Percentiles rank a stretch among this genome's conserved stretches.
These are phyloP conservation scores for Pyronema domesticum DNA, from an alignment of 495 filamentous ascomycete genomes.

Conservation along the genomic window DNA sequence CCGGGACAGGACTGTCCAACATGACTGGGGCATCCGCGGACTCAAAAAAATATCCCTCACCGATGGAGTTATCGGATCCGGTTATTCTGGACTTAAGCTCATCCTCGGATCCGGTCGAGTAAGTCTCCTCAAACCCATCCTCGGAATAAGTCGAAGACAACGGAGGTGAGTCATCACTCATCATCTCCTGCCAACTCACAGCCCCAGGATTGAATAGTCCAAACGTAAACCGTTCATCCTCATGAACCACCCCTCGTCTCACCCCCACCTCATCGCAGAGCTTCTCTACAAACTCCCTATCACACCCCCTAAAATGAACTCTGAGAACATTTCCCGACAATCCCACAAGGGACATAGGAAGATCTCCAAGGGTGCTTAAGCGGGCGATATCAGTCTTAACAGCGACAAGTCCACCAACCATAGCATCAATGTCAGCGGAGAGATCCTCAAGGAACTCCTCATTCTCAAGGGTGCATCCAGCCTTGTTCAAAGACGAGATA, in stretches of 20 bases:
- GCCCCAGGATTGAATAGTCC: slow-evolving; percentile 4
- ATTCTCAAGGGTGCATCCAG: slow-evolving; percentile 43
- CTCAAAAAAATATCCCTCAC: neutral
- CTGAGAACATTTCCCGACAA: slow-evolving; percentile 39
- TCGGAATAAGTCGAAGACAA: slow-evolving; percentile 27
- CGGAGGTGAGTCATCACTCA: slow-evolving; percentile 15
- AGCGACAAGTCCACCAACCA: slow-evolving; percentile 63
- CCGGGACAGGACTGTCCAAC: neutral
- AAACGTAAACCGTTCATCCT: slow-evolving; percentile 55
- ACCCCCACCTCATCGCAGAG: slow-evolving; percentile 78
- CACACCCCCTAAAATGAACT: slow-evolving; percentile 81
- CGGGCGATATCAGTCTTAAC: slow-evolving; percentile 66
- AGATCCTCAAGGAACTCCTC: slow-evolving; percentile 68
- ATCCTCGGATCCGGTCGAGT: neutral
- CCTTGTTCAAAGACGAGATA: slow-evolving; percentile 40
- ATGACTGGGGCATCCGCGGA: neutral
- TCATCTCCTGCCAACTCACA: slow-evolving; percentile 13
- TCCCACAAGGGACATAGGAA: slow-evolving; percentile 55
- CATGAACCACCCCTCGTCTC: slow-evolving; percentile 50
- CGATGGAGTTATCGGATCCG: neutral
- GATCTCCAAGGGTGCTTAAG: slow-evolving; percentile 57
- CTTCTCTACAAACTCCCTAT: slow-evolving; percentile 61
- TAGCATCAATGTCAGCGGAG: slow-evolving; percentile 73
- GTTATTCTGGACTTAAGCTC: neutral
- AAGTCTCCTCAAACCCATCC: slow-evolving; percentile 28